Evolutionary conservation across 2,329 filamentous ascomycete genomes (phyloP).

Genomic region (Trichoderma koningii): DNA sequence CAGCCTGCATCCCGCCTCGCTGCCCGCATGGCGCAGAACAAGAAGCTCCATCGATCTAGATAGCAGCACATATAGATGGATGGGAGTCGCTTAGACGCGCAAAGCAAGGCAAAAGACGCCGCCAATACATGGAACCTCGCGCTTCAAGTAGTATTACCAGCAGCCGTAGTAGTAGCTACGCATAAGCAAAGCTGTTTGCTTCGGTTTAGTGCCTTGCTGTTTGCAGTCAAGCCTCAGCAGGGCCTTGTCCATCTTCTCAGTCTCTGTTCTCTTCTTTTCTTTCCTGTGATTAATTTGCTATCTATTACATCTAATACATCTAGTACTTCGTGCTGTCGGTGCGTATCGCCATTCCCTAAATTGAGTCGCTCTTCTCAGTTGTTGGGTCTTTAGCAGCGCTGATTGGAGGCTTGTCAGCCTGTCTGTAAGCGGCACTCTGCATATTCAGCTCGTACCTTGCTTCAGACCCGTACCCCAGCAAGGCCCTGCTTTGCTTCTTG

Average conservation of each 20-base stretch:
- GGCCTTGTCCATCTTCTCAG: not conserved
- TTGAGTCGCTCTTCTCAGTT: too few relatives aligned
- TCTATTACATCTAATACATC: too few relatives aligned
- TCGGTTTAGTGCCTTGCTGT: not conserved
- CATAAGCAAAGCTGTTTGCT: not conserved
- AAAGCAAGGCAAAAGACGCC: not conserved
- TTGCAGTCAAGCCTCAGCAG: conserved; percentile 10
- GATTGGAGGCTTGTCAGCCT: too few relatives aligned
- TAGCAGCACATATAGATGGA: not conserved
- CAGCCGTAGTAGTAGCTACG: not conserved
- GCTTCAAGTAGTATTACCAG: not conserved
- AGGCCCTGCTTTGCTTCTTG: too few relatives aligned
- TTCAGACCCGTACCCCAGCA: too few relatives aligned
- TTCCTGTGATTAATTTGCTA: not conserved
- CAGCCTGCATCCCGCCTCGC: conserved; percentile 23
- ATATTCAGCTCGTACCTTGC: too few relatives aligned
- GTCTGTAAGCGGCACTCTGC: too few relatives aligned
- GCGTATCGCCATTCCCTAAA: too few relatives aligned
- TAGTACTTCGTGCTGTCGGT: not conserved
- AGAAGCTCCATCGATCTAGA: conserved; percentile 1
- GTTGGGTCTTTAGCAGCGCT: too few relatives aligned
- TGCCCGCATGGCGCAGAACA: conserved; percentile 7
- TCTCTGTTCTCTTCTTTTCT: not conserved
- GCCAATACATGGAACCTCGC: too few relatives aligned
- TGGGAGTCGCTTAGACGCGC: not conserved